Base-by-base conservation (phyloP, 164 flowering plant genomes). In the Brasenia schreberi region DNA sequence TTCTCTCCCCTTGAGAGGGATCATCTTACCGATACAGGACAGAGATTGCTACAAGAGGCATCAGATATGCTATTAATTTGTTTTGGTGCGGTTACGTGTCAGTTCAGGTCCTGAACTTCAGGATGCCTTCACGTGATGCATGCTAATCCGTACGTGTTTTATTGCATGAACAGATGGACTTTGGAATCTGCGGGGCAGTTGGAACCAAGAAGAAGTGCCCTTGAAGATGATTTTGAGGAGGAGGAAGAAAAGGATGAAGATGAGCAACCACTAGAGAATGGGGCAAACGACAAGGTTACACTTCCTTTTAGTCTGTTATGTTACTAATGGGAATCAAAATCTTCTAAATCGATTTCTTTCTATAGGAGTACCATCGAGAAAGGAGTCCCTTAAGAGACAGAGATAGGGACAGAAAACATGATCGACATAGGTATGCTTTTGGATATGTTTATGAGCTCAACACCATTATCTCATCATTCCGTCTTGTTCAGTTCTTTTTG, bases 181-280 rank as follows among this genome's bases (percentile, higher is more conserved):
- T 89, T 95, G 71, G 99, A 95, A 75, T 65, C 88, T 5, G 18
- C 72, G 69, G 94, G 91, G 64, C 61, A 83, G 43, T 67, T 95
- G 72, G 94, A 87, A 63, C 94, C 82, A 16, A 84, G 97, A 71
- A 88, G 85, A 85, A 95, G 99, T 81, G 97, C 92, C n/a, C 72
- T 95, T 73, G 99, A 95, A 75, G 99, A 95, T 80, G 99, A 95
- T 75, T 95, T 88, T 77, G 99, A 95, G 74, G 99, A 89, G 79
- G 98, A 95, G 67, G 97, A 92, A 65, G 87, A 88, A 65, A 97
- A 91, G 66, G 97, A 92, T 64, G 89, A 85, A n/a, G 97, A 85
- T 3, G 86, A 81, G 69, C 84, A 77, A 68, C 90, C 65, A 52
- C 45, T 80, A 61, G 93, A 90, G 65, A 70, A 71, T 67, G 85